phyloP scores from a whole-genome alignment of 345 rosid genomes.

The Brassica cretica region DNA sequence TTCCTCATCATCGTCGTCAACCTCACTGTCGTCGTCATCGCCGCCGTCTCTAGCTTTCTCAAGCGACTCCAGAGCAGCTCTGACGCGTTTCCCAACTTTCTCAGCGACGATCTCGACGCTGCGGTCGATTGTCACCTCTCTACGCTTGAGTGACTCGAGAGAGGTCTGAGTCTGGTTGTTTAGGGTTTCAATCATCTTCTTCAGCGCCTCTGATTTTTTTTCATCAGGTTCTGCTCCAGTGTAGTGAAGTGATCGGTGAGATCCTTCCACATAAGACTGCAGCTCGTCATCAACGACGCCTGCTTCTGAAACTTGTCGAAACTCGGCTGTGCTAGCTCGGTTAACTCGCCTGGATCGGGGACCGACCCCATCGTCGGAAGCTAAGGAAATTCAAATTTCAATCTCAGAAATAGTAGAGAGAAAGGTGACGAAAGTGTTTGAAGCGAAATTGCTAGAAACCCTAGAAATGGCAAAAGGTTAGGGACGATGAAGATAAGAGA shows the following conservation, averaged over 20 bases:
- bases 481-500: slow-evolving; percentile 36
- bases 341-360: slow-evolving; percentile 93
- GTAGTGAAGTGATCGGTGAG: slow-evolving; percentile 95
- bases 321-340: slow-evolving; percentile 75
- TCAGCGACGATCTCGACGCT: slow-evolving; percentile 74
- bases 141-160: slow-evolving; percentile 67
- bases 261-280: slow-evolving; percentile 96
- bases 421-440: not conserved
- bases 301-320: slow-evolving; percentile 97
- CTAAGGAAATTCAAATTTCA: slow-evolving; percentile 12
- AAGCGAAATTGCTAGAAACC: slow-evolving; percentile 33
- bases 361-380: slow-evolving; percentile 73
- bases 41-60: slow-evolving; percentile 38
- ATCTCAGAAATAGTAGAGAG: slow-evolving; percentile 4
- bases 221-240: slow-evolving; percentile 70
- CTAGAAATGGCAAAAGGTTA: slow-evolving; percentile 41
- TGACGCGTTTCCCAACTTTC: slow-evolving; percentile 54
- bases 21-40: slow-evolving; percentile 60
- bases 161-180: slow-evolving; percentile 75
- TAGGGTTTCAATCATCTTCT: slow-evolving; percentile 64
- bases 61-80: slow-evolving; percentile 50
- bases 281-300: slow-evolving; percentile 89
- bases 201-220: slow-evolving; percentile 81
- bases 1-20: slow-evolving; percentile 62
- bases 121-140: slow-evolving; percentile 83